phyloP scores from a whole-genome alignment of 768 basidiomycete genomes.

The Amanita phalloides region DNA sequence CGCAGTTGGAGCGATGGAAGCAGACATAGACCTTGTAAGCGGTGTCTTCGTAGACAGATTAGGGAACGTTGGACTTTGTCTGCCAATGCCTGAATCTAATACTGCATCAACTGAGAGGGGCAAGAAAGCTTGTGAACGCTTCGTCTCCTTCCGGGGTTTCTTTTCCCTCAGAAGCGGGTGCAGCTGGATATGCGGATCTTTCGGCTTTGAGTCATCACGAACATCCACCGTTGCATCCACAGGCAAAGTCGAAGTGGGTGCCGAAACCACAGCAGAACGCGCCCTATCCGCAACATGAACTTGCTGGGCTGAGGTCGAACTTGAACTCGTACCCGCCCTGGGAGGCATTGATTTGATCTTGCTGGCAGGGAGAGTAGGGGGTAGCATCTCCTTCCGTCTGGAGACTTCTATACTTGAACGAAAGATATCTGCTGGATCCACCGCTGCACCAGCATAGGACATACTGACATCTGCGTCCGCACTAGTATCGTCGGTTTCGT shows the following conservation, averaged over 20 bases:
- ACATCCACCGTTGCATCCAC: neutral
- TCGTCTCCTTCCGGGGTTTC: neutral
- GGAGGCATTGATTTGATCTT: neutral
- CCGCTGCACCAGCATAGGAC: neutral
- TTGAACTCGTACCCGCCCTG: neutral
- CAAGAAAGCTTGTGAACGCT: neutral
- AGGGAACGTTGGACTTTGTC: neutral
- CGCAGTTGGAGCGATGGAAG: neutral
- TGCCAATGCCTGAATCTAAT: neutral
- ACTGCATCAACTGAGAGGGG: neutral
- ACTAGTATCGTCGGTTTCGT: neutral
- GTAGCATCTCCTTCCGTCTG: neutral
- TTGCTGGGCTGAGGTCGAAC: neutral
- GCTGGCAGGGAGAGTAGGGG: neutral
- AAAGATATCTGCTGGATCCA: neutral
- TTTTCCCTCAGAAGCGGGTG: slow-evolving; percentile 4
- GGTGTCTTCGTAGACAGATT: neutral
- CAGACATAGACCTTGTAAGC: neutral
- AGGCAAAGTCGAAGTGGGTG: neutral
- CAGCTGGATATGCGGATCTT: neutral
- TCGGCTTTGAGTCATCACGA: neutral
- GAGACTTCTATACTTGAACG: neutral
- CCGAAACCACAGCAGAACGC: neutral
- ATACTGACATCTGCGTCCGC: slow-evolving; percentile 5
- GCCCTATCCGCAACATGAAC: neutral